Base-by-base conservation (phyloP, 2,329 filamentous ascomycete genomes). In the Sporothrix curviconia region DNA sequence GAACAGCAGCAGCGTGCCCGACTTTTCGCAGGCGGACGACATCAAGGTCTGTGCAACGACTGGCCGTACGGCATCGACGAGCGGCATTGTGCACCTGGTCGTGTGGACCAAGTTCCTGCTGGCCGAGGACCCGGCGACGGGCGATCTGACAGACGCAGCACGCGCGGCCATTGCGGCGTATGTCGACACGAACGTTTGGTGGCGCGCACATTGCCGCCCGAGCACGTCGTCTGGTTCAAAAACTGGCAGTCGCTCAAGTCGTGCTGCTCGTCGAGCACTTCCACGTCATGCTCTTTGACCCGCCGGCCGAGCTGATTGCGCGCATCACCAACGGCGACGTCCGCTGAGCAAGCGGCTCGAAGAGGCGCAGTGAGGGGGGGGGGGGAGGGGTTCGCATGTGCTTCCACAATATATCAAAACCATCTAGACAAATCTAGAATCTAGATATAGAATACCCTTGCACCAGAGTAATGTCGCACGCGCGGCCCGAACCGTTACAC, bases 61-160 rank as follows among this genome's bases (percentile, higher is more conserved):
- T 96, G 91, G 89, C 92, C 92, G 0, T 97, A 96, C 67, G 91
- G 90, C 0, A 78, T 96, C 55, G 90, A 94, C 65, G 68, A 76
- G 47, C 78, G n/a, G 81, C 53, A 92, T 96, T 62, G 81, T 89
- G 15, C 92, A 96, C 69, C 76, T 96, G 3, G 89, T 96, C 5
- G 84, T 96, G 12, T 97, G 92, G 92, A 94, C 89, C 49, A 96
- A 96, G 71, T 96, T 95, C 66, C 78, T 81, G 49, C 76, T 96
- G 24, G 78, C 84, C 55, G 87, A 91, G 58, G 85, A 94, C 64
- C 70, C 73, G 4, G 66, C 58, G 74, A 81, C 83, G 0, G 86
- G 82, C 14, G 84, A 90, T 62, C 72, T 95, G 67, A 90, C 86
- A 1, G 76, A 81, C 3, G 71, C 77, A 60, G 82, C 84, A 7